phyloP scores from a whole-genome alignment of 352 stramenopile species.

The Phytophthora tentaculata region DNA sequence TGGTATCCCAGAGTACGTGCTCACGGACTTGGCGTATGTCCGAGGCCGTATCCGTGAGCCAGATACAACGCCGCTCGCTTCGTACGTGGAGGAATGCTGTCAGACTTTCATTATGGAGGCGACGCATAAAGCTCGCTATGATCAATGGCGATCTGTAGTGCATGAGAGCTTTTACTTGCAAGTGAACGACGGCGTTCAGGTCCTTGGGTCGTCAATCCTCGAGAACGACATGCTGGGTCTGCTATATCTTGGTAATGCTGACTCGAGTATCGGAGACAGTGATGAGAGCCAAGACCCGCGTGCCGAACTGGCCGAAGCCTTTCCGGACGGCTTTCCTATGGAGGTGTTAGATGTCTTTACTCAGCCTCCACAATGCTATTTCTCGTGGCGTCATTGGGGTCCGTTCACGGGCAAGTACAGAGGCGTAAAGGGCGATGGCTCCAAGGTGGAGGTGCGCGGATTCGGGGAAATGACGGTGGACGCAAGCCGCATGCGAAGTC shows the following conservation, averaged over 20 bases:
- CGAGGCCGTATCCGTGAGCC: conserved; percentile 61
- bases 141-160: conserved; percentile 67
- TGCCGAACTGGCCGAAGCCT: conserved; percentile 63
- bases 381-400: conserved; percentile 84
- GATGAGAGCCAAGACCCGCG: conserved; percentile 57
- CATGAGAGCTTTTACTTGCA: conserved; percentile 72
- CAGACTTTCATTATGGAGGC: conserved; percentile 86
- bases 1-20: conserved; percentile 68
- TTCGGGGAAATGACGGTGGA: conserved; percentile 80
- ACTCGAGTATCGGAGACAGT: conserved; percentile 40
- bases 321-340: conserved; percentile 80
- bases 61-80: conserved; percentile 65
- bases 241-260: conserved; percentile 56
- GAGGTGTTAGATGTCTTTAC: conserved; percentile 84
- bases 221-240: conserved; percentile 79
- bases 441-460: conserved; percentile 64
- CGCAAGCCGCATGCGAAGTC: conserved; percentile 48
- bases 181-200: conserved; percentile 66
- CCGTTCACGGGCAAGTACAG: conserved; percentile 72
- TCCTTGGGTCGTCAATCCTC: conserved; percentile 47
- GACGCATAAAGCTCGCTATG: conserved; percentile 66
- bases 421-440: conserved; percentile 65
- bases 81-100: conserved; percentile 74
- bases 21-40: conserved; percentile 81
- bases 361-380: conserved; percentile 76